Evolutionary conservation across 148 eudicot species (phyloP).

Genomic region (Rhododendron ferrugineum): DNA sequence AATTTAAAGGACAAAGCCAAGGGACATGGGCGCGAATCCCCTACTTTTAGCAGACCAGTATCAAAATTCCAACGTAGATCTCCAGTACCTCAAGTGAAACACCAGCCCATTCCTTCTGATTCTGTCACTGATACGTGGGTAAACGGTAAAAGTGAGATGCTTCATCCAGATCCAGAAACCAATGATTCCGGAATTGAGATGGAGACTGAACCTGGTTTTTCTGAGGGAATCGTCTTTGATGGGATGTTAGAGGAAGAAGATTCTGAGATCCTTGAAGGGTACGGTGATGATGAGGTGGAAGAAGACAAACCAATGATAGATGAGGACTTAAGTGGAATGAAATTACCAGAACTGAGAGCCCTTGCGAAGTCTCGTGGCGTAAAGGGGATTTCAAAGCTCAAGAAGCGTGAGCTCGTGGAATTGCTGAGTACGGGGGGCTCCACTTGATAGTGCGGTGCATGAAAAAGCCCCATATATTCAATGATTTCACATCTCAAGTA

Average conservation of each 20-base stretch:
- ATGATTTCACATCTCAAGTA: background rate
- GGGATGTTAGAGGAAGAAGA: slow-evolving; percentile 40
- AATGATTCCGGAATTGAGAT: slow-evolving; percentile 21
- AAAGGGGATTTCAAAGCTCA: slow-evolving; percentile 82
- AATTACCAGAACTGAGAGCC: slow-evolving; percentile 64
- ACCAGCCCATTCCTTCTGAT: slow-evolving; percentile 30
- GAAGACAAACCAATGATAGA: slow-evolving; percentile 22
- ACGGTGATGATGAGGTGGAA: slow-evolving; percentile 27
- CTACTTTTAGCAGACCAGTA: slow-evolving; percentile 50
- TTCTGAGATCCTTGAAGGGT: slow-evolving; percentile 32
- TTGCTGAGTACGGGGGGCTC: slow-evolving; percentile 44
- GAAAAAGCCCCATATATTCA: background rate
- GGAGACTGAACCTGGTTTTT: slow-evolving; percentile 25
- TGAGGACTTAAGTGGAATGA: slow-evolving; percentile 56
- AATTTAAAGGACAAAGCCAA: slow-evolving; percentile 33
- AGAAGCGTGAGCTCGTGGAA: slow-evolving; percentile 68
- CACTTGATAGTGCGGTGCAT: slow-evolving; percentile 8
- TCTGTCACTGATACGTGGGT: slow-evolving; percentile 22
- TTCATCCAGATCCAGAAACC: slow-evolving; percentile 19
- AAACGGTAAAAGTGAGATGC: slow-evolving; percentile 25
- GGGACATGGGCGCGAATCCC: slow-evolving; percentile 24
- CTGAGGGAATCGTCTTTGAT: slow-evolving; percentile 33
- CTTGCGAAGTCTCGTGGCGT: slow-evolving; percentile 82
- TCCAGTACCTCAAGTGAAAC: slow-evolving; percentile 54
- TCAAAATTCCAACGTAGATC: slow-evolving; percentile 73